phyloP scores from a whole-genome alignment of 257 asterid genomes.

The Nicotiana knightiana region DNA sequence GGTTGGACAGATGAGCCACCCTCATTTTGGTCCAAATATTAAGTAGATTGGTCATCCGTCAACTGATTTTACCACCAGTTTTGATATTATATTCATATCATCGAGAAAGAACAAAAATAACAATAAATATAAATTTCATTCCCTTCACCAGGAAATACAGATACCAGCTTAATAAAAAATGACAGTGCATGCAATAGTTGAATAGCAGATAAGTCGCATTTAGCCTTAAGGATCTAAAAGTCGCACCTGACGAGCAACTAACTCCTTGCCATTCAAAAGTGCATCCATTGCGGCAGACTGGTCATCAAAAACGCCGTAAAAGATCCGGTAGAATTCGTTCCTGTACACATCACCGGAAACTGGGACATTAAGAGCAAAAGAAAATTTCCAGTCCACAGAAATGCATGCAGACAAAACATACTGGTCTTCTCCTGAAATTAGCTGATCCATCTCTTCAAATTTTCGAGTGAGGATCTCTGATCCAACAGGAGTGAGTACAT shows the following conservation, averaged over 20 bases:
- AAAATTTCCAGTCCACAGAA: neutral
- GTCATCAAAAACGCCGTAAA: constrained; percentile 66
- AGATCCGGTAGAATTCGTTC: constrained; percentile 61
- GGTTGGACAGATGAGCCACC: neutral
- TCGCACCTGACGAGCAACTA: constrained; percentile 75
- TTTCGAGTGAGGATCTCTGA: constrained; percentile 81
- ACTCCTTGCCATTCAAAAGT: constrained; percentile 78
- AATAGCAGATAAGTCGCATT: neutral
- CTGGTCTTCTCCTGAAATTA: constrained; percentile 45
- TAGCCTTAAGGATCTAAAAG: neutral
- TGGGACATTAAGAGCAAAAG: neutral
- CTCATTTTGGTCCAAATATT: neutral
- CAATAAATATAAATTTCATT: neutral
- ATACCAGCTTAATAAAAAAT: neutral
- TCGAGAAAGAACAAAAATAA: neutral
- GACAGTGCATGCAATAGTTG: neutral
- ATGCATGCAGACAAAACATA: neutral
- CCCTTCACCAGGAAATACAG: constrained; percentile 1
- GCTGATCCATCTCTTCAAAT: constrained; percentile 84
- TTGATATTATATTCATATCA: neutral
- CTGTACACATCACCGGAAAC: constrained; percentile 29
- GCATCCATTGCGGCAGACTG: constrained; percentile 63
- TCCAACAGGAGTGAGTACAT: constrained; percentile 83
- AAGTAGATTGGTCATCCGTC: neutral
- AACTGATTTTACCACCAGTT: neutral